These are phyloP conservation scores for Colletotrichum sp. DNA, from an alignment of 2,329 filamentous ascomycete genomes.

Conservation along the genomic window DNA sequence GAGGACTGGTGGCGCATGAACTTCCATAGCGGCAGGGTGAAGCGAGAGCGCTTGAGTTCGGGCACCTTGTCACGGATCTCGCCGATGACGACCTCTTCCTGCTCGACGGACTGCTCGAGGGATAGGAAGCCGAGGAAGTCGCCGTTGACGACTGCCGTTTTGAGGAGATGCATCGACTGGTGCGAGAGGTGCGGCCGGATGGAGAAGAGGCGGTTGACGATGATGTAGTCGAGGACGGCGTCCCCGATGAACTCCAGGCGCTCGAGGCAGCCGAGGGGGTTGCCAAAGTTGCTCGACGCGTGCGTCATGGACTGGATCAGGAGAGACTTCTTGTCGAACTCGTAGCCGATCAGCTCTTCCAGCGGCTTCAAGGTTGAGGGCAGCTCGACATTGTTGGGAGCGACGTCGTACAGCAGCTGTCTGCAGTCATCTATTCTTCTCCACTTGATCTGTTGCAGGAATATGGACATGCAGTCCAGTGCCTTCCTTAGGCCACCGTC, in stretches of 20 bases:
- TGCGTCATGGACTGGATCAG: slow-evolving; percentile 85
- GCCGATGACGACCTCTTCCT: slow-evolving; percentile 23
- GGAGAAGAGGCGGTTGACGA: slow-evolving; percentile 67
- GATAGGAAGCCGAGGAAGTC: slow-evolving; percentile 80
- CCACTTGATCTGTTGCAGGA: slow-evolving; percentile 68
- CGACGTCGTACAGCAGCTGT: slow-evolving; percentile 46
- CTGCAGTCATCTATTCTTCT: slow-evolving; percentile 45
- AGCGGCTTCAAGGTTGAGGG: slow-evolving; percentile 52
- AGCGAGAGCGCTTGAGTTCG: slow-evolving; percentile 10
- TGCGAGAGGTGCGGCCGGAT: slow-evolving; percentile 46
- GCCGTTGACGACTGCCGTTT: slow-evolving; percentile 79
- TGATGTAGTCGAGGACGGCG: slow-evolving; percentile 78
- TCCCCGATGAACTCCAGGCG: slow-evolving; percentile 90
- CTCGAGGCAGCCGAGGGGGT: slow-evolving; percentile 61
- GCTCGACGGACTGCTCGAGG: slow-evolving; percentile 55
- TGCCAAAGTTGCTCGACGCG: slow-evolving; percentile 57
- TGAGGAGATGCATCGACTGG: slow-evolving; percentile 75
- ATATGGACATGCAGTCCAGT: slow-evolving; percentile 65
- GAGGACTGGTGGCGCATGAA: slow-evolving; percentile 68
- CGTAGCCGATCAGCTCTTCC: slow-evolving; percentile 73
- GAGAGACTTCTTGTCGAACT: slow-evolving; percentile 70
- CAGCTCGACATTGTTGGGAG: slow-evolving; percentile 37
- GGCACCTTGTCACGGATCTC: slow-evolving; percentile 22
- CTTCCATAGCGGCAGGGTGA: slow-evolving; percentile 62
- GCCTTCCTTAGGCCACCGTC: slow-evolving; percentile 72